Percentiles rank a stretch among this genome's conserved stretches.
phyloP scores from a whole-genome alignment of 179 eudicot genomes.

The Camellia oleifera region DNA sequence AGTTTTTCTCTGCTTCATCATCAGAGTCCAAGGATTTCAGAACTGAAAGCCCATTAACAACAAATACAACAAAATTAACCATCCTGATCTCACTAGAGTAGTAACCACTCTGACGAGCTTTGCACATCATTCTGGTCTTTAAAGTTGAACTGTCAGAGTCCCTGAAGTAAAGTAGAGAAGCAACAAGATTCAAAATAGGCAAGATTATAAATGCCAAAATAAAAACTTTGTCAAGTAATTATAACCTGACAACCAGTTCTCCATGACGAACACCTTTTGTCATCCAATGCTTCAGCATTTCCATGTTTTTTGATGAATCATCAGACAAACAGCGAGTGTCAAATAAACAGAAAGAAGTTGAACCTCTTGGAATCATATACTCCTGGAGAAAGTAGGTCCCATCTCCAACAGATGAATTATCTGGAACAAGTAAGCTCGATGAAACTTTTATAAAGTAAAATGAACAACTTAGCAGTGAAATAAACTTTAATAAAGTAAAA shows the following conservation, averaged over 20 bases:
- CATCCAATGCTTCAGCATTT: slow-evolving; percentile 63
- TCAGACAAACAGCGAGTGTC: slow-evolving; percentile 81
- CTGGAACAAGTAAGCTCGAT: slow-evolving; percentile 25
- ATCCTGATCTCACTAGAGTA: slow-evolving; percentile 35
- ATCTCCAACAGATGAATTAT: slow-evolving; percentile 38
- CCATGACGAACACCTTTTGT: slow-evolving; percentile 74
- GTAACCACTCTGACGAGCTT: slow-evolving; percentile 35
- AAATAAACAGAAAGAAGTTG: slow-evolving; percentile 64
- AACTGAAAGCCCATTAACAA: slow-evolving; percentile 64
- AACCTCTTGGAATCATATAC: slow-evolving; percentile 61
- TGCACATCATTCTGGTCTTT: slow-evolving; percentile 41
- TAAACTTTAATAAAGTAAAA: no score
- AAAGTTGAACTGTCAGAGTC: slow-evolving; percentile 45
- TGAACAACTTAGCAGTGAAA: not conserved
- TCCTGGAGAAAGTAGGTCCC: slow-evolving; percentile 76
- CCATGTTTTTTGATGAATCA: slow-evolving; percentile 43
- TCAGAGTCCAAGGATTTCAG: slow-evolving; percentile 52
- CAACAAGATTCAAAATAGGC: not conserved
- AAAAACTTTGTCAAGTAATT: not conserved
- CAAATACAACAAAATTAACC: slow-evolving; percentile 78
- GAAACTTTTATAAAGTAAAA: not conserved
- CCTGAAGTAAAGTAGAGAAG: slow-evolving; percentile 32
- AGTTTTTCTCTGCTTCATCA: slow-evolving; percentile 35
- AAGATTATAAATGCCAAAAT: slow-evolving; percentile 8
- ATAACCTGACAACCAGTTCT: slow-evolving; percentile 58